Conservation (phyloP, 2,329 filamentous ascomycete genomes). For the Graphiopsis chlorocephala region DNA sequence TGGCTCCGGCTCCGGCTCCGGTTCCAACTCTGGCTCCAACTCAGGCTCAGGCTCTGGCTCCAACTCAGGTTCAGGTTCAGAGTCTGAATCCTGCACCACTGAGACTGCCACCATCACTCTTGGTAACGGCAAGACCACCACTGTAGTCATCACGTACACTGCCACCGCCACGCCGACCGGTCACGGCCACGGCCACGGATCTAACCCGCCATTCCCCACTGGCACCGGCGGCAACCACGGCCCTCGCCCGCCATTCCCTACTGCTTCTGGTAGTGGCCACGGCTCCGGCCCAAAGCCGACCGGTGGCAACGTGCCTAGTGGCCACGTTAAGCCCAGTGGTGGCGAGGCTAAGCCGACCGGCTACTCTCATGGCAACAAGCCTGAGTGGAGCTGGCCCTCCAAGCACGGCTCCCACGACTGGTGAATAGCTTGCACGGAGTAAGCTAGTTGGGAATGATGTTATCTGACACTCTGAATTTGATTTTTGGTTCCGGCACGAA, state of each 20-base stretch:
- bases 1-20: background rate
- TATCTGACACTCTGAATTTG: background rate
- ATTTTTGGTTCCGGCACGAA: background rate
- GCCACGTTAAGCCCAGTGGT: conserved; percentile 6
- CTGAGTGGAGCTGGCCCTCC: conserved; percentile 12
- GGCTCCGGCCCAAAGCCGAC: background rate
- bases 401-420: conserved; percentile 12
- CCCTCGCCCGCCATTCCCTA: background rate
- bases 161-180: background rate
- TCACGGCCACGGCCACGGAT: background rate
- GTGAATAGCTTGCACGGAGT: background rate
- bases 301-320: conserved; percentile 7
- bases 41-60: background rate
- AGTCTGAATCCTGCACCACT: background rate
- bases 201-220: background rate
- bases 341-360: conserved; percentile 1
- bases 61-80: background rate
- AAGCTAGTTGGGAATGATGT: background rate
- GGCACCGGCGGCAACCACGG: background rate
- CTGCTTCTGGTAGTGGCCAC: background rate
- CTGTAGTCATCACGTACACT: conserved; percentile 12
- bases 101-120: conserved; percentile 17
- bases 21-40: background rate
- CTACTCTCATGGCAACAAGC: background rate
- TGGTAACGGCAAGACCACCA: conserved; percentile 15